Evolutionary conservation across 129 eudicot species (phyloP).

Genomic region (Artemisia tridentata): DNA sequence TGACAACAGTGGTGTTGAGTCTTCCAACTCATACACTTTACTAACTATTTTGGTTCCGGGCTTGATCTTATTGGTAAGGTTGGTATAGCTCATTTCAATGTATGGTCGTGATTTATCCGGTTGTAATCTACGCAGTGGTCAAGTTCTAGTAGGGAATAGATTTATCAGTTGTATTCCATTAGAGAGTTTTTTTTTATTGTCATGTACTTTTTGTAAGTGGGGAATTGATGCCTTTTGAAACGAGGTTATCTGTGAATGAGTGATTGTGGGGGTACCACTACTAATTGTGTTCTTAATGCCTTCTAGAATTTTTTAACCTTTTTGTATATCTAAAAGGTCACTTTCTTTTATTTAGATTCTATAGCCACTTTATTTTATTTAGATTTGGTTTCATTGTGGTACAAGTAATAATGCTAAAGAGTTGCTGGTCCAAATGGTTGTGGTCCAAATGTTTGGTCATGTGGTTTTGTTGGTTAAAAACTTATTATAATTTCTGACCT

Average conservation of each 20-base stretch:
- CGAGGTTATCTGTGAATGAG: constrained; percentile 38
- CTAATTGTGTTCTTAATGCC: constrained; percentile 17
- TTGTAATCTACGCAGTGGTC: constrained; percentile 24
- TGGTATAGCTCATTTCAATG: constrained; percentile 19
- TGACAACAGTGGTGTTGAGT: constrained; percentile 33
- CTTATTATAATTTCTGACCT: not conserved
- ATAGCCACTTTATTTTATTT: not conserved
- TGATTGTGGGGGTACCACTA: constrained; percentile 29
- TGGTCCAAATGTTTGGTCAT: not conserved
- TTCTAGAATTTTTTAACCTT: constrained; percentile 25
- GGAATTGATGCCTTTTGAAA: constrained; percentile 65
- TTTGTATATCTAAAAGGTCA: constrained; percentile 27
- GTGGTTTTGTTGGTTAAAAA: not conserved
- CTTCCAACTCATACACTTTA: constrained; percentile 21
- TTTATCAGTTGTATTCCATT: constrained; percentile 37
- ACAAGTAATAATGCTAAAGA: not conserved
- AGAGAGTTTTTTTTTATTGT: constrained; percentile 19
- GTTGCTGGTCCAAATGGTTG: constrained; percentile 13
- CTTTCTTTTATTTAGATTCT: constrained; percentile 10
- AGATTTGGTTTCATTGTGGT: constrained; percentile 2
- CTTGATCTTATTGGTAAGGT: constrained; percentile 37
- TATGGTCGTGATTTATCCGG: constrained; percentile 37
- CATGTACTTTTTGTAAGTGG: constrained; percentile 32
- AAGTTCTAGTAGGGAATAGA: constrained; percentile 35
- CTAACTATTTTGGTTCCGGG: constrained; percentile 44